Conservation (phyloP, 345 rosid genomes). For the Angophora floribunda region DNA sequence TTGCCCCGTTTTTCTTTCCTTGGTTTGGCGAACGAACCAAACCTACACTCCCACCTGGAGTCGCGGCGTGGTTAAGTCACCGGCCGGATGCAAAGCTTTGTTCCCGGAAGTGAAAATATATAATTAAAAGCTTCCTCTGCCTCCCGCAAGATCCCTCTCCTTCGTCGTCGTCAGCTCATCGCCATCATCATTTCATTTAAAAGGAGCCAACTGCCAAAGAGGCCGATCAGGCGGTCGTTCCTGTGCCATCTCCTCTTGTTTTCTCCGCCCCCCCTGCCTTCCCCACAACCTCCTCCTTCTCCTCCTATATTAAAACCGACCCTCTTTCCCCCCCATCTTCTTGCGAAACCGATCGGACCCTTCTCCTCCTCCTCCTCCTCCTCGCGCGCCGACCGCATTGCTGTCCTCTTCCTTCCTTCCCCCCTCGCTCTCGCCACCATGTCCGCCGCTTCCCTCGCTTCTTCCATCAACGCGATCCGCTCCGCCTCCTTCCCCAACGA, state of each 20-base stretch:
- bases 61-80: background rate
- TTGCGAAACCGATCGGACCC: background rate
- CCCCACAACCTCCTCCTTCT: background rate
- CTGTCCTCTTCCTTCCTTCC: background rate
- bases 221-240: background rate
- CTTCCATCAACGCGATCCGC: background rate
- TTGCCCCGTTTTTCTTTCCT: background rate
- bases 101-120: background rate
- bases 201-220: background rate
- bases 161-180: background rate
- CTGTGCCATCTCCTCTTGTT: background rate
- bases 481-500: background rate
- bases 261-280: slow-evolving; percentile 1
- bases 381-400: background rate
- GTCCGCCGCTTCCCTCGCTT: background rate
- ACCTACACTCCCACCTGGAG: background rate
- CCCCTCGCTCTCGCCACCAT: background rate
- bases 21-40: background rate
- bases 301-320: background rate
- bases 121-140: background rate
- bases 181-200: background rate
- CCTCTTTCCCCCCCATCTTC: background rate
- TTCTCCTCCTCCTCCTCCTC: too few relatives aligned
- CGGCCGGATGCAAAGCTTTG: too few relatives aligned
- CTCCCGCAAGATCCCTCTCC: background rate